A percentile compares a stretch with the other conserved stretches of the same genome.
phyloP scores from a whole-genome alignment of 2,329 filamentous ascomycete genomes.

The Xylariales sp. region DNA sequence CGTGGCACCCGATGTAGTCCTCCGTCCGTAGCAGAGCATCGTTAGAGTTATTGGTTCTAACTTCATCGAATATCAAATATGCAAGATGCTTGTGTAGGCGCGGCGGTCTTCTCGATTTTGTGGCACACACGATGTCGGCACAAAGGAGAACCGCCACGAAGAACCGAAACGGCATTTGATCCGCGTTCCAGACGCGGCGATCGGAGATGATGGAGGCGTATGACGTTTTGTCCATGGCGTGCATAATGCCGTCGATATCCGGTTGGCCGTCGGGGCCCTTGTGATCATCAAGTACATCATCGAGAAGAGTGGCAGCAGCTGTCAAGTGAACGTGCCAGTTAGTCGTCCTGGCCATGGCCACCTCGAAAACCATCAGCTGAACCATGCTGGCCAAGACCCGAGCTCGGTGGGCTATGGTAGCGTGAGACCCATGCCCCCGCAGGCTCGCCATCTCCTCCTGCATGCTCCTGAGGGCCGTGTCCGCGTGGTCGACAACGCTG shows the following conservation, averaged over 20 bases:
- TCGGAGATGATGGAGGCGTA: slow-evolving; percentile 10
- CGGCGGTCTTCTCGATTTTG: slow-evolving; percentile 37
- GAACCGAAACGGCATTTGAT: slow-evolving; percentile 42
- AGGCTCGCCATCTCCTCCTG: not conserved
- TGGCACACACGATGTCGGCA: slow-evolving; percentile 45
- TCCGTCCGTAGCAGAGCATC: slow-evolving; percentile 38
- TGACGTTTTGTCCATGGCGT: not conserved
- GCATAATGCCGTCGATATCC: too few species aligned
- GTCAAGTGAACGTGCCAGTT: slow-evolving; percentile 48
- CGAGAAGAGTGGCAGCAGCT: slow-evolving; percentile 38
- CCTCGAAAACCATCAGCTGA: slow-evolving; percentile 50
- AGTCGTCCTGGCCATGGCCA: slow-evolving; percentile 37
- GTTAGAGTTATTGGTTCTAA: slow-evolving; percentile 17
- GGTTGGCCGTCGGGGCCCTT: not conserved
- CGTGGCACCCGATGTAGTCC: slow-evolving; percentile 50
- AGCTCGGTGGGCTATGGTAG: not conserved
- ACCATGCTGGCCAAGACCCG: slow-evolving; percentile 45
- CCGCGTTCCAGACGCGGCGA: slow-evolving; percentile 35
- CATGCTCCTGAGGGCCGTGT: too few species aligned
- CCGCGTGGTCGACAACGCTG: too few species aligned
- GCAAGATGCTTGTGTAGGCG: slow-evolving; percentile 36
- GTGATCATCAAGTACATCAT: not conserved
- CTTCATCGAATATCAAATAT: slow-evolving; percentile 27
- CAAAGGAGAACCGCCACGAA: slow-evolving; percentile 43
- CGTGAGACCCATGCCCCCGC: not conserved